A percentile compares a stretch with the other conserved stretches of the same genome.
phyloP scores from a whole-genome alignment of 2,329 filamentous ascomycete genomes.

The Paecilomyces niveus region DNA sequence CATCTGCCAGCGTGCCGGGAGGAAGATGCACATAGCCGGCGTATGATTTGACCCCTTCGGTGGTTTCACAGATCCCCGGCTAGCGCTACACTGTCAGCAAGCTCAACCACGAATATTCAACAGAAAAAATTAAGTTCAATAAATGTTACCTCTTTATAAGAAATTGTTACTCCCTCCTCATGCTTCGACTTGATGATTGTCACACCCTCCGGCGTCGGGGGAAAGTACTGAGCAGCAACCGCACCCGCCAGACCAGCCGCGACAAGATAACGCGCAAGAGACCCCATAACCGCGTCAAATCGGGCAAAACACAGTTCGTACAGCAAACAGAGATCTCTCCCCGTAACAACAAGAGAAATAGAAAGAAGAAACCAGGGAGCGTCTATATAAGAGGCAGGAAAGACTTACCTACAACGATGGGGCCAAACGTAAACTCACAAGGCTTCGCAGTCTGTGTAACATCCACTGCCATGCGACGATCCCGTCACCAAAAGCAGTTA shows the following conservation, averaged over 20 bases:
- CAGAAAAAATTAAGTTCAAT: not conserved
- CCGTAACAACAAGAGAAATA: not conserved
- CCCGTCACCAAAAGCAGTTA: not conserved
- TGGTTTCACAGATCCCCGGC: constrained; percentile 51
- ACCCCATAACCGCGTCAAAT: constrained; percentile 1
- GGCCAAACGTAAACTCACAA: not conserved
- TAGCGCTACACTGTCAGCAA: constrained; percentile 10
- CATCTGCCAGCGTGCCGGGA: constrained; percentile 34
- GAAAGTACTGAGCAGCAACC: constrained; percentile 30
- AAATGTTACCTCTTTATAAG: constrained; percentile 38
- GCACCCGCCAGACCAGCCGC: constrained; percentile 8
- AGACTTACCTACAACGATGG: not conserved
- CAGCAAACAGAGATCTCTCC: not conserved
- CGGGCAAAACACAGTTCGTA: not conserved
- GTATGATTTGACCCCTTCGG: constrained; percentile 49
- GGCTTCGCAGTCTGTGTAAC: not conserved
- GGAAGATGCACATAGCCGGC: constrained; percentile 55
- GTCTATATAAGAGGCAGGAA: not conserved
- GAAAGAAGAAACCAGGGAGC: not conserved
- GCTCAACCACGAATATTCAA: not conserved
- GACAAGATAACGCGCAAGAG: constrained; percentile 1
- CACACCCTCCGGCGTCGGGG: constrained; percentile 33
- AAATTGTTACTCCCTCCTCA: constrained; percentile 37
- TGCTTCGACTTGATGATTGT: constrained; percentile 37
- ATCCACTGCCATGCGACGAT: not conserved